Conservation (phyloP, 768 basidiomycete genomes). For the Kwoniella dendrophila region DNA sequence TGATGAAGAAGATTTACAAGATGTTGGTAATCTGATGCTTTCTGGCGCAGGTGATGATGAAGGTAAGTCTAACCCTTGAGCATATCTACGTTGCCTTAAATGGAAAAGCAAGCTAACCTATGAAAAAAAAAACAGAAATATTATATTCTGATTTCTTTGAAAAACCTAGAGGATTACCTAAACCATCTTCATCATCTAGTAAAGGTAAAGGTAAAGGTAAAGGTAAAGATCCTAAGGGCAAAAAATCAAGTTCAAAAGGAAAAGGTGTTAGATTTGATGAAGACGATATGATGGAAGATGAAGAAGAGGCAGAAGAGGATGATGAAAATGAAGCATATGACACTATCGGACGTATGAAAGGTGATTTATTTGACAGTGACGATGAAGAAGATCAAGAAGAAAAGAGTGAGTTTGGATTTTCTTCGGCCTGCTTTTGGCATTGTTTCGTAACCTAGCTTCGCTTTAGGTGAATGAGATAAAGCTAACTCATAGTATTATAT, state of each 20-base stretch:
- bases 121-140: too few relatives aligned
- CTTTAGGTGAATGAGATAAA: not conserved
- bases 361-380: constrained; percentile 69
- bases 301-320: constrained; percentile 37
- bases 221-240: constrained; percentile 24
- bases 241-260: constrained; percentile 32
- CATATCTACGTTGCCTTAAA: too few relatives aligned
- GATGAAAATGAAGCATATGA: constrained; percentile 52
- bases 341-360: constrained; percentile 71
- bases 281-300: constrained; percentile 30
- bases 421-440: not conserved
- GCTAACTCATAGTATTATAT: constrained; percentile 26
- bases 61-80: constrained; percentile 37
- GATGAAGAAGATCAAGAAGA: constrained; percentile 55
- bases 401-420: constrained; percentile 34
- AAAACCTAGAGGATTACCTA: constrained; percentile 37
- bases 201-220: constrained; percentile 34
- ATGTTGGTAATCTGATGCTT: constrained; percentile 45
- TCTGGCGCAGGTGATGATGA: constrained; percentile 41
- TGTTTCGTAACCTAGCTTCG: not conserved
- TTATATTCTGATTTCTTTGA: constrained; percentile 57
- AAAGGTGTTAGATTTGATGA: constrained; percentile 33
- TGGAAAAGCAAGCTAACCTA: too few relatives aligned
- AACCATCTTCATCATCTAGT: not conserved
- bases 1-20: constrained; percentile 47